Evolutionary conservation across 2,329 filamentous ascomycete species (phyloP), one percentile per base, ranked within the genome.

Genomic region (Epichloe gansuensis): DNA sequence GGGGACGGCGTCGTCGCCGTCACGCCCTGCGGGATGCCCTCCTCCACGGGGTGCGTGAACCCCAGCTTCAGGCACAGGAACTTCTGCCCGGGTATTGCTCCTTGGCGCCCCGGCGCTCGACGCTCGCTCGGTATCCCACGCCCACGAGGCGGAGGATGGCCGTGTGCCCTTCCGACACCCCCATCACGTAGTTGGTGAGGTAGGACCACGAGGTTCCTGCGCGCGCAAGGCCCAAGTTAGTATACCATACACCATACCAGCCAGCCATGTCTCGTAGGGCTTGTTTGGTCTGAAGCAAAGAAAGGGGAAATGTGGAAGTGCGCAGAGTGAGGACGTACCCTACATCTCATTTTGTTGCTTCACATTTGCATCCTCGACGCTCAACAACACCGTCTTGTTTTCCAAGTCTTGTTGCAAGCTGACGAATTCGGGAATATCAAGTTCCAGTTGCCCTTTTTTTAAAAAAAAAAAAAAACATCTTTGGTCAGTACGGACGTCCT

Each of bases 1-100:
- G 43, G 91, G 69, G 94, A 86, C 39, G 93, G 91, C 55, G 86
- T 87, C 69, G 84, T 91, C 17, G 91, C 93, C 65, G 80, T 90
- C 45, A 98, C 83, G 28, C 91, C 90, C 60, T 76, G 63, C 1
- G 93, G 93, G 47, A 97, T 82, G 3, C 82, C 83, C 65, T 96
- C 76, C 71, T 98, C 91, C 58, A 98, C 88, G 0, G 91, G 87
- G 75, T 98, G 93, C 57, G 91, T 95, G 72, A 90, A 98, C 54
- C 93, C 93, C 52, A 98, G 87, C 77, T 97, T 97, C 59, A 98
- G 75, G 57, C 86, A 89, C 43, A 98, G 84, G 62, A 95, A 95
- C 66, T 89, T 80, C 71, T 96, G 91, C 43, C 86, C 90, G 0
- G 82, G 65, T 84, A 96, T 53, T 85, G 80, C 55, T 86, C 82